A percentile compares a stretch with the other conserved stretches of the same genome.
These are phyloP conservation scores for Paramecium pentaurelia DNA, from an alignment of 73 alveolate species.

Conservation along the genomic window DNA sequence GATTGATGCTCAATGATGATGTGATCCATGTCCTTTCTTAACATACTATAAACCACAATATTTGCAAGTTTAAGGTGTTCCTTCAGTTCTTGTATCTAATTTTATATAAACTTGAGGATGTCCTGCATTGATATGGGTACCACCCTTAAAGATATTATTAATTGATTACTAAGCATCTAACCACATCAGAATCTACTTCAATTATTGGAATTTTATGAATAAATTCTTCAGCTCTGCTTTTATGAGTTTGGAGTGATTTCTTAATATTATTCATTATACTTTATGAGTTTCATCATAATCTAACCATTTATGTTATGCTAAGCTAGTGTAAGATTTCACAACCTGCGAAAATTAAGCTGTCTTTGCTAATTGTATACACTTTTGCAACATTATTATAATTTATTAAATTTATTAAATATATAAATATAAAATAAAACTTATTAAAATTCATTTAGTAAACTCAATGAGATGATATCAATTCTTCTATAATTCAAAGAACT, in stretches of 20 bases:
- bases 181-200: slow-evolving; percentile 63
- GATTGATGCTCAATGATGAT: slow-evolving; percentile 49
- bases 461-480: background rate
- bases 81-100: slow-evolving; percentile 66
- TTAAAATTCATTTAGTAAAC: background rate
- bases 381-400: background rate
- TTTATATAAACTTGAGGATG: slow-evolving; percentile 69
- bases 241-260: slow-evolving; percentile 63
- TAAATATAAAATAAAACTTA: background rate
- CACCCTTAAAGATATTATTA: slow-evolving; percentile 17
- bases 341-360: background rate
- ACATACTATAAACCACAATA: slow-evolving; percentile 69
- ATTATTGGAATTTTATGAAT: slow-evolving; percentile 67
- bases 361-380: background rate
- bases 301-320: slow-evolving; percentile 41
- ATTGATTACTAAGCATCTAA: slow-evolving; percentile 61
- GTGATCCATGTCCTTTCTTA: slow-evolving; percentile 56
- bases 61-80: slow-evolving; percentile 64
- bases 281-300: slow-evolving; percentile 47
- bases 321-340: background rate
- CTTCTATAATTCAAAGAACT: background rate
- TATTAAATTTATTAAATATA: background rate
- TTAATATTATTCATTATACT: background rate
- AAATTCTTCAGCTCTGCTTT: slow-evolving; percentile 67
- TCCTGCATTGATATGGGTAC: slow-evolving; percentile 65